A percentile compares a stretch with the other conserved stretches of the same genome.
Evolutionary conservation across 768 basidiomycete species (phyloP).

Genomic region (Agaricus sinodeliciosus): DNA sequence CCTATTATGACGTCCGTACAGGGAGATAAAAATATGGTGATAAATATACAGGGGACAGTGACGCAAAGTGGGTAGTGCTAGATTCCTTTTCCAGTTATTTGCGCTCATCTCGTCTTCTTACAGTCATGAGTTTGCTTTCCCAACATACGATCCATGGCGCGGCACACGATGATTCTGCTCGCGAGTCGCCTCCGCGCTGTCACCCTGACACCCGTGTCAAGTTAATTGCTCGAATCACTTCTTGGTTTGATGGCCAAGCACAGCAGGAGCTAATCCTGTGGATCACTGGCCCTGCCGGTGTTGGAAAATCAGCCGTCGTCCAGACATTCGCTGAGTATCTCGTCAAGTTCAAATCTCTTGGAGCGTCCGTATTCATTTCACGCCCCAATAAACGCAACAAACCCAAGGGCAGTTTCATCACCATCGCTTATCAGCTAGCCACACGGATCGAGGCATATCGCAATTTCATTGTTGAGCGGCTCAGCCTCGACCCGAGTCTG

Average conservation of each 20-base stretch:
- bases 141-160: neutral
- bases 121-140: neutral
- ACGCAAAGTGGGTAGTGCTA: too few species aligned
- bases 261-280: neutral
- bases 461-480: neutral
- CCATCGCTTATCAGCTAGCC: slow-evolving; percentile 6
- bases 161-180: neutral
- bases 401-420: neutral
- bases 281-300: slow-evolving; percentile 7
- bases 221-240: neutral
- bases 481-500: neutral
- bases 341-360: neutral
- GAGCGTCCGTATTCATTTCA: slow-evolving; percentile 7
- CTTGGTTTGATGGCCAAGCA: neutral
- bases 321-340: slow-evolving; percentile 1
- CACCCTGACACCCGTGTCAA: neutral
- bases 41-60: too few species aligned
- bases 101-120: neutral
- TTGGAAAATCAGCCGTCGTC: slow-evolving; percentile 6
- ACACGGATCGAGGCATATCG: neutral
- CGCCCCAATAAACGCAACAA: neutral
- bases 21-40: too few species aligned
- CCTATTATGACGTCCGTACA: too few species aligned
- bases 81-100: too few species aligned
- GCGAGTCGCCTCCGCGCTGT: neutral